A percentile compares a stretch with the other conserved stretches of the same genome.
phyloP scores from a whole-genome alignment of 345 rosid genomes.

The Fremontodendron californicum region DNA sequence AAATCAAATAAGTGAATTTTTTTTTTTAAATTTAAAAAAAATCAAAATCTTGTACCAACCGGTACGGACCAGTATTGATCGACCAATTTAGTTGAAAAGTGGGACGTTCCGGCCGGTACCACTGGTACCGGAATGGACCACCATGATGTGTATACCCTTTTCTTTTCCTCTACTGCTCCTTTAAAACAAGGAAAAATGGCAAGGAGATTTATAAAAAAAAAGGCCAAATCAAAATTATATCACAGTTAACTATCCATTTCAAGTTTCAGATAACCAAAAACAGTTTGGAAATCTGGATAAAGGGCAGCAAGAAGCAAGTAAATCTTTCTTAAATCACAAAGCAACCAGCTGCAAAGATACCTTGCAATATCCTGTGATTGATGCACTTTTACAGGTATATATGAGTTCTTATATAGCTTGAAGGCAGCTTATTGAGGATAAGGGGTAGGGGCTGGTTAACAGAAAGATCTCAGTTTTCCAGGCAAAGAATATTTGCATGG shows the following conservation, averaged over 20 bases:
- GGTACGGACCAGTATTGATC: too few relatives aligned
- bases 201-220: too few relatives aligned
- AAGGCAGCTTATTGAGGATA: not conserved
- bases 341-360: not conserved
- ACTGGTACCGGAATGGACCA: too few relatives aligned
- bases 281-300: not conserved
- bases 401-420: not conserved
- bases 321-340: not conserved
- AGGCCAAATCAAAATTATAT: too few relatives aligned
- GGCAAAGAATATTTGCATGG: conserved; percentile 2
- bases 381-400: not conserved
- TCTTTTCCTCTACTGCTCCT: too few relatives aligned
- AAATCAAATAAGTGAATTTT: too few relatives aligned
- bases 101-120: too few relatives aligned
- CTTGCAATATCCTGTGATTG: not conserved
- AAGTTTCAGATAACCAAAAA: not conserved
- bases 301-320: not conserved
- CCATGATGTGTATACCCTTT: too few relatives aligned
- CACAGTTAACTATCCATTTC: not conserved
- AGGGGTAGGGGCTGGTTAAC: not conserved
- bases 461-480: not conserved
- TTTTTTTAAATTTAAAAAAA: too few relatives aligned
- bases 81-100: too few relatives aligned
- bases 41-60: too few relatives aligned
- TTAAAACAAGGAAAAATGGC: not conserved